phyloP scores from a whole-genome alignment of 1,284 basidiomycete genomes.

The Boletus nobilissimus region DNA sequence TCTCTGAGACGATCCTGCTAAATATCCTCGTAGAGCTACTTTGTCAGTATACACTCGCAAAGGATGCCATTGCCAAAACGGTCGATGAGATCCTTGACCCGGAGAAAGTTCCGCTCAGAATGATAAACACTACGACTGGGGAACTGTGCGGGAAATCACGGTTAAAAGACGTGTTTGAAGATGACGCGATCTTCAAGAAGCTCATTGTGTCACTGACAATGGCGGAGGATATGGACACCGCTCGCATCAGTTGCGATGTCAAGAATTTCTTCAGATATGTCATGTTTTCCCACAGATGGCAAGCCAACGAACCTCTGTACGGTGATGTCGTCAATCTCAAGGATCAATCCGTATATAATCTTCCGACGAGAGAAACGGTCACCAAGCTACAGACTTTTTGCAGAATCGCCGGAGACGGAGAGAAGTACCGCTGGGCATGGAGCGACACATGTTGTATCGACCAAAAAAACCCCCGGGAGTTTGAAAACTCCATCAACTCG shows the following conservation, averaged over 20 bases:
- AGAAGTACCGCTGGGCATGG: not conserved
- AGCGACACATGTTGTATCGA: not conserved
- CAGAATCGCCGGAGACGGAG: not conserved
- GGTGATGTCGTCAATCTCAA: constrained; percentile 16
- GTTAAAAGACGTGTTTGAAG: constrained; percentile 9
- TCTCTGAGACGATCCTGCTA: not conserved
- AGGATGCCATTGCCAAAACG: not conserved
- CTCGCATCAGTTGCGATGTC: constrained; percentile 18
- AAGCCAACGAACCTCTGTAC: not conserved
- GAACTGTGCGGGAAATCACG: constrained; percentile 2
- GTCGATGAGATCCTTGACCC: constrained; percentile 2
- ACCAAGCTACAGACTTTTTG: constrained; percentile 21
- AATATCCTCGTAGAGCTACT: constrained; percentile 11
- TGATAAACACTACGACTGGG: constrained; percentile 26
- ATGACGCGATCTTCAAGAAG: not conserved
- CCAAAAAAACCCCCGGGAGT: not conserved
- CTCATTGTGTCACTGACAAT: constrained; percentile 9
- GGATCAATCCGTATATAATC: not conserved
- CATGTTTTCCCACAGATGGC: constrained; percentile 21
- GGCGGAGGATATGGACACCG: not conserved
- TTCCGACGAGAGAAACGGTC: not conserved
- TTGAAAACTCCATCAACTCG: not conserved
- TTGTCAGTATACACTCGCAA: not conserved
- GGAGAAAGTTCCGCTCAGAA: constrained; percentile 16
- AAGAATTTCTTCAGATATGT: constrained; percentile 28